A percentile compares a stretch with the other conserved stretches of the same genome.
phyloP scores from a whole-genome alignment of 495 filamentous ascomycete genomes.

The Talaromyces trachyspermus region DNA sequence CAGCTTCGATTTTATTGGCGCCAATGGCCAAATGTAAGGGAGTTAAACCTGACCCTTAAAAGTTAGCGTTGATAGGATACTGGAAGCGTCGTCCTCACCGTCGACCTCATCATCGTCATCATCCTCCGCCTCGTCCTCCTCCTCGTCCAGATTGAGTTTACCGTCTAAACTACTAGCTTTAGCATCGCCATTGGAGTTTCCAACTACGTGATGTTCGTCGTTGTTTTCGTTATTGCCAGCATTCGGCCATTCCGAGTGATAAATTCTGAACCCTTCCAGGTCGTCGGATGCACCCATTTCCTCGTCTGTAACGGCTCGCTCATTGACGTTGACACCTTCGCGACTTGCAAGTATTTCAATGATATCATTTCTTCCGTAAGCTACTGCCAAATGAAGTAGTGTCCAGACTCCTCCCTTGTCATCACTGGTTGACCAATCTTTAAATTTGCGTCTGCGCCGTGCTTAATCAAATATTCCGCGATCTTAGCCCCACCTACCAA shows the following conservation, averaged over 20 bases:
- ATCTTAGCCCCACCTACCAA: not conserved
- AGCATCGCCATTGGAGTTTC: no score
- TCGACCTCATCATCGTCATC: not conserved
- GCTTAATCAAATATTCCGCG: constrained; percentile 3
- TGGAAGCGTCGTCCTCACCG: not conserved
- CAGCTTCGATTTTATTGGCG: constrained; percentile 12
- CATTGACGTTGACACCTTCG: not conserved
- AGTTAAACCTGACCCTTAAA: constrained; percentile 7
- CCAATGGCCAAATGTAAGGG: constrained; percentile 16
- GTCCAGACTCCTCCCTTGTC: not conserved
- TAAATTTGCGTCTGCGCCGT: constrained; percentile 11
- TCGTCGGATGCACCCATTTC: no score
- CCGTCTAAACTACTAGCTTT: no score
- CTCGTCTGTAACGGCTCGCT: not conserved
- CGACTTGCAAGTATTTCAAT: not conserved
- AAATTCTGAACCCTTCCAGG: no score
- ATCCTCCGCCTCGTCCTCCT: not conserved
- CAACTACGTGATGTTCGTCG: no score
- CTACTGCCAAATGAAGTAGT: not conserved
- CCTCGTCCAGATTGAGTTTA: no score
- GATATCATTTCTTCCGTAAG: not conserved
- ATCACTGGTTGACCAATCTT: not conserved
- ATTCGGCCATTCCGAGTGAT: no score
- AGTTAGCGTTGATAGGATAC: constrained; percentile 3
- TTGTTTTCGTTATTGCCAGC: no score